Percentiles rank a stretch among this genome's conserved stretches.
These are phyloP conservation scores for Paxillus rubicundulus DNA, from an alignment of 768 basidiomycete genomes.

Conservation along the genomic window DNA sequence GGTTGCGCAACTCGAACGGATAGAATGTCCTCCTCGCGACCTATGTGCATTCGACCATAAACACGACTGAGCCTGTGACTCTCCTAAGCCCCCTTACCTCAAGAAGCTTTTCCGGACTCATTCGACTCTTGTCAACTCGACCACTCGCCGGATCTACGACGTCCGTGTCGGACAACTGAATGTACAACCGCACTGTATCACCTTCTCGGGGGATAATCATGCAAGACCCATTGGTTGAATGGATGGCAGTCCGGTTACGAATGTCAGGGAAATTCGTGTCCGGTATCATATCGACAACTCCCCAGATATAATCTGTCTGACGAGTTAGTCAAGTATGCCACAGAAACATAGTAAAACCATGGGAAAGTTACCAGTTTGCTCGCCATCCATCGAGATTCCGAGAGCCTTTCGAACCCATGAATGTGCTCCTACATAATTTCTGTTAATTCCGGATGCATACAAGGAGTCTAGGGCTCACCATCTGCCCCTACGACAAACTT, in stretches of 20 bases:
- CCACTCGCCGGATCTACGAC: constrained; percentile 44
- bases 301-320: constrained; percentile 70
- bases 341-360: neutral
- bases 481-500: constrained; percentile 39
- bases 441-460: neutral
- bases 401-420: constrained; percentile 47
- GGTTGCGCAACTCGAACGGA: constrained; percentile 52
- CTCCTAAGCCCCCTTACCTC: constrained; percentile 35
- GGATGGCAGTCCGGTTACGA: constrained; percentile 61
- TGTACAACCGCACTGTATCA: constrained; percentile 67
- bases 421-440: constrained; percentile 35
- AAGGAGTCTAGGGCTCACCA: constrained; percentile 16
- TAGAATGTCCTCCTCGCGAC: constrained; percentile 53
- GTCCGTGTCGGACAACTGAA: constrained; percentile 57
- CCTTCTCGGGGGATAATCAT: constrained; percentile 75
- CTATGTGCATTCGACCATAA: constrained; percentile 26
- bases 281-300: constrained; percentile 69
- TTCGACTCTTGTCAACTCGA: constrained; percentile 51
- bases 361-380: constrained; percentile 38
- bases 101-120: constrained; percentile 51
- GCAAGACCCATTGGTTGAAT: constrained; percentile 64
- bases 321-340: neutral
- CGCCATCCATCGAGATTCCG: constrained; percentile 46
- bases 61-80: neutral
- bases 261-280: constrained; percentile 80